These are phyloP conservation scores for Rossbeevera mucosa DNA, from an alignment of 768 basidiomycete genomes.

Conservation along the genomic window DNA sequence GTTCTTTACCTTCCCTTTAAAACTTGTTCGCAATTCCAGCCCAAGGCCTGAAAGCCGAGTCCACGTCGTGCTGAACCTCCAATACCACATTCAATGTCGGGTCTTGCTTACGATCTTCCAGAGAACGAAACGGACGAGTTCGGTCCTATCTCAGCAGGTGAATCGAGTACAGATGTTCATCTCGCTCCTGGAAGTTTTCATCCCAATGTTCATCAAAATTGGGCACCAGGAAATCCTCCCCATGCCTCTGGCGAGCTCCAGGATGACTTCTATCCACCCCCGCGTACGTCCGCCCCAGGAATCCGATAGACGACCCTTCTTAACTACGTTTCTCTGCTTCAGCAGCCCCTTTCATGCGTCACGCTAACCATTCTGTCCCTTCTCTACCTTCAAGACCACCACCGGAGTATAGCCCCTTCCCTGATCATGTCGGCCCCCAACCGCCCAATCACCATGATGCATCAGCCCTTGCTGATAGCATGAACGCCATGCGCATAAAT, in stretches of 20 bases:
- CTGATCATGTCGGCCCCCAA: slow-evolving; percentile 24
- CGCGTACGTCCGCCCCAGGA: slow-evolving; percentile 17
- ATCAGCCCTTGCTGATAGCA: slow-evolving; percentile 43
- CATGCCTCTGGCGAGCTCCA: slow-evolving; percentile 3
- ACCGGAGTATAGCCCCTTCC: slow-evolving; percentile 28
- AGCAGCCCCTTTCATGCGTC: slow-evolving; percentile 36
- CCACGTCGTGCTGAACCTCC: neutral
- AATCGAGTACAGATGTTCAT: slow-evolving; percentile 2
- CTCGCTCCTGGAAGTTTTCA: slow-evolving; percentile 1
- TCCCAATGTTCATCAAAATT: slow-evolving; percentile 6
- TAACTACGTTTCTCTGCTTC: slow-evolving; percentile 6
- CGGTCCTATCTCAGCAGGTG: slow-evolving; percentile 6
- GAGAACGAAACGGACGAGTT: slow-evolving; percentile 12
- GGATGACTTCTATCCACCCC: slow-evolving; percentile 18
- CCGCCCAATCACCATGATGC: slow-evolving; percentile 39
- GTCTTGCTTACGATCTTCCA: slow-evolving; percentile 27
- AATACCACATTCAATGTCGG: slow-evolving; percentile 22
- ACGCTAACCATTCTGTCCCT: slow-evolving; percentile 46
- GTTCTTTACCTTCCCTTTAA: neutral
- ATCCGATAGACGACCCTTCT: neutral
- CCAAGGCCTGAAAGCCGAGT: neutral
- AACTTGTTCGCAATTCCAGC: neutral
- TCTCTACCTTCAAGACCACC: slow-evolving; percentile 39
- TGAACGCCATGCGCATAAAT: slow-evolving; percentile 50
- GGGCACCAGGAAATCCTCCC: neutral